Evolutionary conservation across 768 basidiomycete genomes (phyloP).

Genomic region (Mycena olivaceomarginata): DNA sequence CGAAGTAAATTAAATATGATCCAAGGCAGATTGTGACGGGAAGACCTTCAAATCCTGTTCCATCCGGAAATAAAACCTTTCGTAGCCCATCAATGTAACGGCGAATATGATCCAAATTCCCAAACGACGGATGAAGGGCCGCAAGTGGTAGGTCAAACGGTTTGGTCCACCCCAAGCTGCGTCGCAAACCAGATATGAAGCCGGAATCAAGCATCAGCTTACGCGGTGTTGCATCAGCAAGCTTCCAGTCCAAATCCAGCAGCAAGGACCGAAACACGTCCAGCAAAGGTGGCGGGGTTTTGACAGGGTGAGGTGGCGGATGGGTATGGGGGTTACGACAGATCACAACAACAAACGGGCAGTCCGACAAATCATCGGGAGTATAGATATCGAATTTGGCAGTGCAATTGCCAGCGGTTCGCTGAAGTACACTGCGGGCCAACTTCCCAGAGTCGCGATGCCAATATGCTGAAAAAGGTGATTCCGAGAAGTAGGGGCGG

Average conservation of each 20-base stretch:
- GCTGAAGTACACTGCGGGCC: constrained; percentile 34
- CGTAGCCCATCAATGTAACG: constrained; percentile 46
- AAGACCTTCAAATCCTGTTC: constrained; percentile 51
- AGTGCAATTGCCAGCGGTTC: neutral
- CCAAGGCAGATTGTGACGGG: neutral
- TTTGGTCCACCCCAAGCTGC: constrained; percentile 43
- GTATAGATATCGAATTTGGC: constrained; percentile 32
- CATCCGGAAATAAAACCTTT: constrained; percentile 40
- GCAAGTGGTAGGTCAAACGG: constrained; percentile 19
- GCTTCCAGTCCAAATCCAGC: constrained; percentile 47
- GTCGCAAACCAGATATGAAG: constrained; percentile 43
- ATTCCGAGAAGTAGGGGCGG: neutral
- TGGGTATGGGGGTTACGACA: constrained; percentile 23
- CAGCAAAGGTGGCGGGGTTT: constrained; percentile 29
- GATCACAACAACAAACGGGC: constrained; percentile 3
- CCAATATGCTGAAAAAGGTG: constrained; percentile 45
- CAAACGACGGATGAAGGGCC: constrained; percentile 16
- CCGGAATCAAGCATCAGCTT: constrained; percentile 44
- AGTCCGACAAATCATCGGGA: constrained; percentile 7
- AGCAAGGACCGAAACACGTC: constrained; percentile 42
- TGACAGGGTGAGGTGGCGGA: constrained; percentile 9
- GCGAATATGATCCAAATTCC: constrained; percentile 48
- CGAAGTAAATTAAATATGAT: neutral
- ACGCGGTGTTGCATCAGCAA: constrained; percentile 46
- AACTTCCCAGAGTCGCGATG: constrained; percentile 38